phyloP scores from a whole-genome alignment of 2,329 filamentous ascomycete genomes.

The Stemphylium vesicarium region DNA sequence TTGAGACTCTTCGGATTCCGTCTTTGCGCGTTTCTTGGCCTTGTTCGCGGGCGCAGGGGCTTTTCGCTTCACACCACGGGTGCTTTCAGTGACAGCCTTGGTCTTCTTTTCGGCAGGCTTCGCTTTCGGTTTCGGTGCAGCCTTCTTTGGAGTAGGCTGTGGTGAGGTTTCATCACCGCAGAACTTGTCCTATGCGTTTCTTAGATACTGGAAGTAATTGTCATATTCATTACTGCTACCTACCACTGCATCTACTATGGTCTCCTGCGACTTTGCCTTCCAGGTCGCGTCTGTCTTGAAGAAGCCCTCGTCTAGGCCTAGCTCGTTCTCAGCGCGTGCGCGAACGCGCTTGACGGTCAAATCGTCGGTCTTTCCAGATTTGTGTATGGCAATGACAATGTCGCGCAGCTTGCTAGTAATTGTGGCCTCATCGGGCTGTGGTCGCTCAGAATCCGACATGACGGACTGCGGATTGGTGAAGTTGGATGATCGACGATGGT shows the following conservation, averaged over 20 bases:
- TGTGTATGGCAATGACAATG: slow-evolving; percentile 50
- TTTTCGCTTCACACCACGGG: slow-evolving; percentile 42
- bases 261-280: slow-evolving; percentile 59
- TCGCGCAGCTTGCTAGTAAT: slow-evolving; percentile 51
- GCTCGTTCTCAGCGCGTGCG: slow-evolving; percentile 57
- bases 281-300: slow-evolving; percentile 61
- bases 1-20: slow-evolving; percentile 37
- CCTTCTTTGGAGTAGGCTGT: slow-evolving; percentile 28
- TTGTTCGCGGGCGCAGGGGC: slow-evolving; percentile 36
- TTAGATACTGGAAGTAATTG: not conserved
- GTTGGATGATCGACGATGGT: slow-evolving; percentile 8
- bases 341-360: slow-evolving; percentile 65
- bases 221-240: slow-evolving; percentile 1
- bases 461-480: slow-evolving; percentile 17
- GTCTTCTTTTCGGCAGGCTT: slow-evolving; percentile 33
- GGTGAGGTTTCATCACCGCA: slow-evolving; percentile 33
- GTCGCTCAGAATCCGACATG: slow-evolving; percentile 43
- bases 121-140: slow-evolving; percentile 24
- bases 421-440: slow-evolving; percentile 42
- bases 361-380: slow-evolving; percentile 54
- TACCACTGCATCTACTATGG: slow-evolving; percentile 41
- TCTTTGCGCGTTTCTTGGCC: slow-evolving; percentile 23
- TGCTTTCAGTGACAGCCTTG: slow-evolving; percentile 17
- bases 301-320: slow-evolving; percentile 61
- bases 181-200: slow-evolving; percentile 33